Percentiles rank a stretch among this genome's conserved stretches.
Evolutionary conservation across 139 green algal species (phyloP).

Genomic region (Coelastrella sp.): DNA sequence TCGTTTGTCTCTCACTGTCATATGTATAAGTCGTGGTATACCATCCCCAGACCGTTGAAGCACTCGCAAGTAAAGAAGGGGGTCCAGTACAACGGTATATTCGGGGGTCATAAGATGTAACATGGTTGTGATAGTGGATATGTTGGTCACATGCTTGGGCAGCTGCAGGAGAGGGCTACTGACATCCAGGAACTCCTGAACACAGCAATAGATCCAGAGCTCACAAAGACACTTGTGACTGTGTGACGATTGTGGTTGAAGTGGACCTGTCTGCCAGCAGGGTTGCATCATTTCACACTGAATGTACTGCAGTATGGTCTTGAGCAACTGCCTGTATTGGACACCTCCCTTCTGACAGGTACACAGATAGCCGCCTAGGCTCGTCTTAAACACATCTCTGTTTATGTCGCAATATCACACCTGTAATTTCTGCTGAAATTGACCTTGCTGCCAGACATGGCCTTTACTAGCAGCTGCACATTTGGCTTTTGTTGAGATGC

Average conservation of each 20-base stretch:
- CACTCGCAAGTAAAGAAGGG: conserved; percentile 16
- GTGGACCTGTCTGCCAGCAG: neutral
- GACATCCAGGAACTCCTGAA: conserved; percentile 27
- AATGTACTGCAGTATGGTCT: too few relatives aligned
- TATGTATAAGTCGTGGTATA: conserved; percentile 44
- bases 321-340: too few relatives aligned
- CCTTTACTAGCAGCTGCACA: conserved; percentile 31
- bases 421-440: conserved; percentile 26
- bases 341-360: too few relatives aligned
- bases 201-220: neutral
- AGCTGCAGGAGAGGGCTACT: conserved; percentile 29
- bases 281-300: too few relatives aligned
- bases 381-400: too few relatives aligned
- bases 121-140: conserved; percentile 33
- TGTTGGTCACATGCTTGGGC: conserved; percentile 10
- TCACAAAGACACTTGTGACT: too few relatives aligned
- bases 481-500: neutral
- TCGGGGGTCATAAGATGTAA: conserved; percentile 20
- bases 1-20: conserved; percentile 43
- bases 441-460: conserved; percentile 10
- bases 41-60: neutral
- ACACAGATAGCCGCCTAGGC: too few relatives aligned
- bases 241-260: neutral
- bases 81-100: conserved; percentile 18
- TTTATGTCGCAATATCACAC: neutral